Conservation (phyloP, 2,329 filamentous ascomycete species). For the Cucurbitaria berberidis region DNA sequence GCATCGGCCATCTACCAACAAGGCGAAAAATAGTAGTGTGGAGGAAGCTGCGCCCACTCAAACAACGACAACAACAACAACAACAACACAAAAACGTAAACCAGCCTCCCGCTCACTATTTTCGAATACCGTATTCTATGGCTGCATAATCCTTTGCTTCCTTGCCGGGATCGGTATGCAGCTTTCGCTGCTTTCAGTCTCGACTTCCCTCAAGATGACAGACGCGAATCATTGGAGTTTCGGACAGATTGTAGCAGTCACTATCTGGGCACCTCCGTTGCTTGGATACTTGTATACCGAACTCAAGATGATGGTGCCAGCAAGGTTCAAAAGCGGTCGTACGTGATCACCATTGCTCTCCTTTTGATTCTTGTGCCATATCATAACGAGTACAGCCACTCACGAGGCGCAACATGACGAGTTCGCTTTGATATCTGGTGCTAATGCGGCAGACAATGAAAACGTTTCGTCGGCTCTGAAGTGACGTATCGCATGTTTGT, state of each 20-base stretch:
- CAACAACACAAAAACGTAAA: neutral
- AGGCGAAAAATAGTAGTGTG: neutral
- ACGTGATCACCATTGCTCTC: neutral
- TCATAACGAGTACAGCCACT: too few species aligned
- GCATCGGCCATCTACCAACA: neutral
- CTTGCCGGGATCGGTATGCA: slow-evolving; percentile 28
- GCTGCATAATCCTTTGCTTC: slow-evolving; percentile 14
- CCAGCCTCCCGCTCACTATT: neutral
- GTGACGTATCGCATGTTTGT: too few species aligned
- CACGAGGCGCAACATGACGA: too few species aligned
- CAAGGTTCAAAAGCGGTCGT: neutral
- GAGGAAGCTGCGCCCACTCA: neutral
- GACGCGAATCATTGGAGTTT: slow-evolving; percentile 26
- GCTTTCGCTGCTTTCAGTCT: slow-evolving; percentile 25
- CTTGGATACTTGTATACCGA: slow-evolving; percentile 20
- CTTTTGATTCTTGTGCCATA: too few species aligned
- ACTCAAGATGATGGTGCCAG: neutral
- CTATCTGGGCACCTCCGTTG: slow-evolving; percentile 26
- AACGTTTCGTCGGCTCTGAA: too few species aligned
- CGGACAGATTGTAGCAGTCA: slow-evolving; percentile 32
- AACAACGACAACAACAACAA: neutral
- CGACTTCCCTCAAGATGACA: slow-evolving; percentile 27
- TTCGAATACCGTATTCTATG: slow-evolving; percentile 1
- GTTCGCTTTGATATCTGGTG: too few species aligned
- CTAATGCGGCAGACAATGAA: too few species aligned